Evolutionary conservation across 768 basidiomycete genomes (phyloP).

Genomic region (Cystobasidium ongulense): DNA sequence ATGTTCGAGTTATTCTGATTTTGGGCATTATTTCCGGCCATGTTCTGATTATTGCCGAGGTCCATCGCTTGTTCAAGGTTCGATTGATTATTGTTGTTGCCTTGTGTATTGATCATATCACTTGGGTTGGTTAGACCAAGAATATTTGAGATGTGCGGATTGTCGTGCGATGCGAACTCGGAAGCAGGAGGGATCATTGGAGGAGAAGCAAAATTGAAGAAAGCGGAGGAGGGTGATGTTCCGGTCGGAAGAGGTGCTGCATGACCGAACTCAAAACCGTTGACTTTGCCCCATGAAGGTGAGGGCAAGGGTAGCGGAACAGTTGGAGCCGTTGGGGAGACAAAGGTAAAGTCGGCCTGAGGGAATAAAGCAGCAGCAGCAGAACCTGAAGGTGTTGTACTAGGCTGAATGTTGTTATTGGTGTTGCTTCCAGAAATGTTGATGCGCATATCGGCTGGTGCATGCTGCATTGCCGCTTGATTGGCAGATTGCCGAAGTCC

Average conservation of each 20-base stretch:
- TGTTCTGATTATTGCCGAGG: background rate
- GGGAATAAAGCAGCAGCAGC: background rate
- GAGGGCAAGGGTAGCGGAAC: background rate
- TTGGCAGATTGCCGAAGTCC: background rate
- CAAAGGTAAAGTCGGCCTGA: conserved; percentile 19
- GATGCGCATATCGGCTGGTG: background rate
- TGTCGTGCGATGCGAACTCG: background rate
- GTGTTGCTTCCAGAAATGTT: background rate
- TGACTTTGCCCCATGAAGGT: background rate
- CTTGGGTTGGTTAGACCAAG: conserved; percentile 1
- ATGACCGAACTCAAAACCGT: conserved; percentile 10
- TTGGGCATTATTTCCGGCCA: background rate
- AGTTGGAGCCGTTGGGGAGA: conserved; percentile 10
- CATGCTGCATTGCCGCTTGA: background rate
- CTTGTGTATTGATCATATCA: background rate
- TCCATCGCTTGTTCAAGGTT: background rate
- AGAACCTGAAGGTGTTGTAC: background rate
- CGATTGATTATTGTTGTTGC: background rate
- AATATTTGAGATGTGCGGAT: conserved; percentile 20
- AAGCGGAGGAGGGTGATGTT: conserved; percentile 9
- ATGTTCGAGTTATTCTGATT: background rate
- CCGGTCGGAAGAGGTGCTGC: background rate
- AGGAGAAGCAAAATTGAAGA: conserved; percentile 7
- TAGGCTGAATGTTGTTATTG: background rate
- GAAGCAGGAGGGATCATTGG: background rate